Evolutionary conservation across 768 basidiomycete species (phyloP), one percentile per base, ranked within the genome.

Genomic region (Hypsizygus marmoreus): DNA sequence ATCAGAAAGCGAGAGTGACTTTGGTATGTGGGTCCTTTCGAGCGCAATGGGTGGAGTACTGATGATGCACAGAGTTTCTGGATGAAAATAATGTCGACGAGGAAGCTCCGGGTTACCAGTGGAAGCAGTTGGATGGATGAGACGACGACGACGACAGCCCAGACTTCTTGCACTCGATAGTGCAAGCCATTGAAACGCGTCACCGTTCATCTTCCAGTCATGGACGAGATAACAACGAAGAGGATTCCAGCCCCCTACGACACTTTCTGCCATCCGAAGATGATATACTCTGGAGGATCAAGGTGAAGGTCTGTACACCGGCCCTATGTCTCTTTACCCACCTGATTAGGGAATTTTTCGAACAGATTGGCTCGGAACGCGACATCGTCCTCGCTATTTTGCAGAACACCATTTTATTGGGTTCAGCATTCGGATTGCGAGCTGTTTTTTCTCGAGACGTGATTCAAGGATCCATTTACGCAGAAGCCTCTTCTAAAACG

Each of bases 371-470:
- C 6, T 20, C 29, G 8, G 40, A 42, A 20, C 40, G 40, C 29
- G 40, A 42, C 14, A 22, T 42, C 6, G 40, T 42, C 20, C 5
- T 42, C 4, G 28, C 40, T 10, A 42, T 42, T 20, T 20, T 20
- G 6, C 40, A 31, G 29, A 42, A 42, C 10, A 16, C 9, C 13
- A 9, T 42, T 2, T n/a, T 8, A 5, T 42, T 22, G 6, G 12
- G n/a, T 11, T 10, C 37, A 4, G 4, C 24, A 28, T 30, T 16
- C 14, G 2, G 4, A 7, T 19, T 42, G 4, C 8, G 29, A 4
- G 29, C 40, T 13, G 28, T 13, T 11, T 42, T 42, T 22, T 8
- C 26, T n/a, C 12, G 28, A 12, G 40, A 42, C 23, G 3, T 20
- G 5, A 30, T 42, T 4, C n/a, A 11, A 13, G 29, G 40, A 13